Evolutionary conservation across 495 filamentous ascomycete species (phyloP), one percentile per base, ranked within the genome.

Genomic region (Aspergillus saccharolyticus): DNA sequence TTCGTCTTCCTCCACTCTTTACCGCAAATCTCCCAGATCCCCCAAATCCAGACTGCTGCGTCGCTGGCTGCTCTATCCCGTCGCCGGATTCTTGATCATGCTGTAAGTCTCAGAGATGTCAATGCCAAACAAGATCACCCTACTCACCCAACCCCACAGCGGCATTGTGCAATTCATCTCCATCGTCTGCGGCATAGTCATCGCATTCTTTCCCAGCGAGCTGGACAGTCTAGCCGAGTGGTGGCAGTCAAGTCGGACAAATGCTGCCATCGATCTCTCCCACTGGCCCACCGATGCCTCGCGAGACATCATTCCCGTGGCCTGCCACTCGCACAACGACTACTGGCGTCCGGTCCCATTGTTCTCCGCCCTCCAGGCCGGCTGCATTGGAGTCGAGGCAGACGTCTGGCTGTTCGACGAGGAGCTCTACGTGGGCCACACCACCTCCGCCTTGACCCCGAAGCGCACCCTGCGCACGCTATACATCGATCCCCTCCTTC

Each of bases 271-370:
- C 70, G 61, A 66, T 4, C 70, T 83, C 25, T 71, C 78, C 4
- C 81, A 78, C 64, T 93, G 89, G 69, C 88, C 89, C 0, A 90
- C 89, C 0, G 86, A 91, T 71, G 85, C 90, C 62, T 85, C 89
- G 5, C 79, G 83, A 10, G 88, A 87, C 59, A 82, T 93, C 42
- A 55, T 76, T 0, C 89, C 90, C 0, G 81, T 88, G 44, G 78
- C 74, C 4, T 90, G 86, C 58, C 67, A 76, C 69, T 93, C 89
- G 0, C 91, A 96, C 70, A 96, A 96, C 66, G 91, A 96, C 73
- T 96, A 96, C 72, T 96, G 79, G 79, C 86, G 90, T 6, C 79
- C 77, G 12, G 80, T 90, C 3, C 92, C 92, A 0, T 73, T 89
- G 0, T 87, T 75, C 66, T 84, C 82, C 3, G 85, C 86, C 3